Evolutionary conservation across 345 rosid species (phyloP), one percentile per base, ranked within the genome.

Genomic region (Salix exigua): DNA sequence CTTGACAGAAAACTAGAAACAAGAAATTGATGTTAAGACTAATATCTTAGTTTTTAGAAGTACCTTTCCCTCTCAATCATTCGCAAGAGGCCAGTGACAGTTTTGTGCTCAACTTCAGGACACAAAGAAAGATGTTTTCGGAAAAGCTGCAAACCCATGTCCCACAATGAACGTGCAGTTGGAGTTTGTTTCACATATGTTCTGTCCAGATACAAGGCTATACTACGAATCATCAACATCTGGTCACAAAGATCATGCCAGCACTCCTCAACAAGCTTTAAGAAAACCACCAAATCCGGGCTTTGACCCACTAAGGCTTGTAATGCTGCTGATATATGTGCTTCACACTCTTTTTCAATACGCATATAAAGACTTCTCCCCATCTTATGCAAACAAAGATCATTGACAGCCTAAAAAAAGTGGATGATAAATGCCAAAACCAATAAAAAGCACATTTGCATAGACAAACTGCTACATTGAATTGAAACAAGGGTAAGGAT

Each of bases 51-150:
- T 30, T 66, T 75, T 23, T 26, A 18, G 44, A 74, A 38, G 76
- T 88, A 96, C 98, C 99, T 91, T 86, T 96, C 99, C 69, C 86
- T 91, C 88, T 95, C 97, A 80, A 95, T 93, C 96, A 90, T 90
- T 75, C 93, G 88, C 78, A 95, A 85, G 79, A 95, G 96, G 73
- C 97, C 99, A 10, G 91, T 93, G 73, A 95, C 97, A 76, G 93
- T 93, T 88, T 94, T 90, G 84, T 93, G 97, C 88, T 95, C 96
- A 77, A 95, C 99, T 85, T 93, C 99, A 30, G 86, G 83, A 75
- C 88, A 87, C 76, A 91, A 68, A 74, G 95, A 88, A 82, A 95
- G 97, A 86, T 90, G 91, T 86, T 92, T 94, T 65, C 95, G 85
- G 81, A 93, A 96, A 78, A 96, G 97, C 72, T 91, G 98, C 89